Evolutionary conservation across 2,329 filamentous ascomycete genomes (phyloP).

Genomic region (Geosmithia putterillii): DNA sequence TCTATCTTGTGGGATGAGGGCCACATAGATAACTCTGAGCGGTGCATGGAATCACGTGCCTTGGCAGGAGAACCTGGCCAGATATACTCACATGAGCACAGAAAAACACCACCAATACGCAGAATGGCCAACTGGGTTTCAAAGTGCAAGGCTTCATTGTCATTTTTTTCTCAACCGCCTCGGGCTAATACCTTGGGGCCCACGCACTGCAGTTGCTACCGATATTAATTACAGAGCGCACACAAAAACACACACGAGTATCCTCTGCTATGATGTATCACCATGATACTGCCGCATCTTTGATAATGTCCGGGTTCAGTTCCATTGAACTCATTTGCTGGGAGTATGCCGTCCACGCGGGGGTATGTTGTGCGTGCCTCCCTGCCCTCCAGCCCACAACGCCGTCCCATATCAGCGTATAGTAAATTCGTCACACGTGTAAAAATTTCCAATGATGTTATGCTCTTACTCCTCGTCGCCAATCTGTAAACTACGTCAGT

Average conservation of each 20-base stretch:
- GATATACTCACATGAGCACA: too few relatives aligned
- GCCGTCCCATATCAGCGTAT: conserved; percentile 2
- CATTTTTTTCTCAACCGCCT: neutral
- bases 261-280: conserved; percentile 10
- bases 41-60: too few relatives aligned
- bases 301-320: neutral
- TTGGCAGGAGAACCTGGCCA: too few relatives aligned
- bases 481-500: conserved; percentile 9
- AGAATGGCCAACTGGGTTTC: too few relatives aligned
- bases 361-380: neutral
- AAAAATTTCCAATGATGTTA: conserved; percentile 1
- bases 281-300: neutral
- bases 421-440: neutral
- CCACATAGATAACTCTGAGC: too few relatives aligned
- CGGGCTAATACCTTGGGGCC: neutral
- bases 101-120: too few relatives aligned
- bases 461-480: conserved; percentile 13
- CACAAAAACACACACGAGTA: conserved; percentile 4
- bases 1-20: too few relatives aligned
- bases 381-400: neutral
- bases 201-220: neutral
- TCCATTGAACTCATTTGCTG: neutral
- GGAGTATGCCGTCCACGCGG: neutral
- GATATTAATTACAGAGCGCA: neutral
- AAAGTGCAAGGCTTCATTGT: too few relatives aligned